Evolutionary conservation across 2,329 filamentous ascomycete species (phyloP), one percentile per base, ranked within the genome.

Genomic region (Dactylonectria estremocensis): DNA sequence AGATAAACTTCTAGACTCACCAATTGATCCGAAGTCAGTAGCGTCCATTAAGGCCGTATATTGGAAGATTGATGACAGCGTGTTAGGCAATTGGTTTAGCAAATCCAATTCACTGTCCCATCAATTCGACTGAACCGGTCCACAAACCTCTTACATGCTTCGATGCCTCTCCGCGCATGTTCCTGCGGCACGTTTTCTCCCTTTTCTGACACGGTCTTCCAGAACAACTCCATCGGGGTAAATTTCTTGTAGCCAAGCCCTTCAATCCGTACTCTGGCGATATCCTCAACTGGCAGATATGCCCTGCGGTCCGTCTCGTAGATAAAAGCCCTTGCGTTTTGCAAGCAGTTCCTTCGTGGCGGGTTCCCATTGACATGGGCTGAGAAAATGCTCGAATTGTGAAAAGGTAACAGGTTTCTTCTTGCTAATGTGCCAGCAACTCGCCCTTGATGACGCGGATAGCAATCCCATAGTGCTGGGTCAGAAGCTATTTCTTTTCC

Each of bases 211-310:
- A 75, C 65, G 10, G 69, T 81, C 45, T 67, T 77, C 2, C 77
- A 79, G 78, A 93, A 93, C 18, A 93, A 77, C 81, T 93, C 91
- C 74, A 92, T 86, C 71, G 89, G 91, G 31, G 92, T 85, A 87
- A 89, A 93, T 4, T 91, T 91, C 60, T 87, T 80, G 72, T 88
- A 93, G 0, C 89, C 89, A 1, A 92, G 81, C 2, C 87, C 87
- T 22, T 89, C 84, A 46, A 93, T 84, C 64, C 94, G 86, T 0
- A 89, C 88, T 54, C 84, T 79, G 1, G 88, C 83, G 28, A 94
- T 86, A 52, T 89, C 84, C 62, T 84, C 80, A 8, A 92, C 85
- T 0, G 92, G 92, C 7, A 94, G 80, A 75, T 93, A 69, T 5
- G 66, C 63, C 3, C 63, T 58, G 16, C 66, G 46, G 3, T 66